A percentile compares a stretch with the other conserved stretches of the same genome.
Conservation (phyloP, 2,329 filamentous ascomycete species). For the Capronia epimyces region DNA sequence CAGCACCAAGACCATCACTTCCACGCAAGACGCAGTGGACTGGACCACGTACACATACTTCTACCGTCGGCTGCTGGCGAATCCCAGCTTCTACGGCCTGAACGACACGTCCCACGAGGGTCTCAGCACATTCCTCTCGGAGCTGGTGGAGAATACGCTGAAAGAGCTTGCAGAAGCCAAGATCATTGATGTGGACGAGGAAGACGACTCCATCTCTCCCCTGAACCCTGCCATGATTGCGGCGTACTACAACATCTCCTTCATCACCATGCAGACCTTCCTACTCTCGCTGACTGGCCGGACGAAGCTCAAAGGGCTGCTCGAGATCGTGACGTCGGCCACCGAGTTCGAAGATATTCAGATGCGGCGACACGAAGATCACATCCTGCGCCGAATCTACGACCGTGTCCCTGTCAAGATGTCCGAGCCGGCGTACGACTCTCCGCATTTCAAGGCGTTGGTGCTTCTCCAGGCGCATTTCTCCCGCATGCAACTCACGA, state of each 20-base stretch:
- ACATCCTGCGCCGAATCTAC: conserved; percentile 83
- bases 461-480: conserved; percentile 97
- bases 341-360: conserved; percentile 95
- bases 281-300: conserved; percentile 79
- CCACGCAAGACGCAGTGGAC: conserved; percentile 93
- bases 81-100: conserved; percentile 93
- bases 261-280: conserved; percentile 99
- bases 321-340: conserved; percentile 94
- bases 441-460: conserved; percentile 97
- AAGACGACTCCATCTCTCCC: conserved; percentile 81
- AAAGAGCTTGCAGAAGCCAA: conserved; percentile 88
- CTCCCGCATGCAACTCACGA: conserved; percentile 90
- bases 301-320: conserved; percentile 92
- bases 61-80: conserved; percentile 87
- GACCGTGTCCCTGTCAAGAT: conserved; percentile 94
- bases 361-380: conserved; percentile 86
- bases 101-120: conserved; percentile 85
- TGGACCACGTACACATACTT: conserved; percentile 99
- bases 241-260: conserved; percentile 98
- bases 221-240: conserved; percentile 97
- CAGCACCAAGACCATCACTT: conserved; percentile 90
- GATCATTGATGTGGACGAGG: conserved; percentile 92
- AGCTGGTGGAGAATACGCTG: conserved; percentile 86
- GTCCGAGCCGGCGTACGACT: conserved; percentile 76
- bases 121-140: conserved; percentile 88